Conservation (phyloP, 2,329 filamentous ascomycete genomes). For the Pestalotiopsis sp. region DNA sequence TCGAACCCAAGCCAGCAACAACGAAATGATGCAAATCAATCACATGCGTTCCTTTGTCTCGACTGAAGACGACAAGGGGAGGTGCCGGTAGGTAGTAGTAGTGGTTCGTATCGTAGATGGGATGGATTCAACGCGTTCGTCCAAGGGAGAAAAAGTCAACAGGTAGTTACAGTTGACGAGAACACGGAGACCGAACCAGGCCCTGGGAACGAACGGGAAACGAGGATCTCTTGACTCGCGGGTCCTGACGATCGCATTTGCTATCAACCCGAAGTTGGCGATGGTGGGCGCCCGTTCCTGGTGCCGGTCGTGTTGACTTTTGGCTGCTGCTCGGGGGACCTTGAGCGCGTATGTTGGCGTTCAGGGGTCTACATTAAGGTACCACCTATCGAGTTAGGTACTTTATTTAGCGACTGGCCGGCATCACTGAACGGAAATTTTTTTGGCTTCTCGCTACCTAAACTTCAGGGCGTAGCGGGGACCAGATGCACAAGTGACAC, state of each 20-base stretch:
- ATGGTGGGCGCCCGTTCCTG: background rate
- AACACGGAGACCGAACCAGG: background rate
- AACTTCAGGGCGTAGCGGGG: background rate
- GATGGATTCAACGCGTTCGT: background rate
- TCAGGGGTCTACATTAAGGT: background rate
- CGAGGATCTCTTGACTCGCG: background rate
- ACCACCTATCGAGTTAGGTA: background rate
- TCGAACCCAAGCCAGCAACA: background rate
- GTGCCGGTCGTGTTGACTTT: background rate
- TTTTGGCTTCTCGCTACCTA: background rate
- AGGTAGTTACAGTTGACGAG: background rate
- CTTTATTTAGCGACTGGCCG: background rate
- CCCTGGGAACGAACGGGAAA: background rate
- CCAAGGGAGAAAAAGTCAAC: background rate
- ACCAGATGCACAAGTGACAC: background rate
- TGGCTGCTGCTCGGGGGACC: background rate
- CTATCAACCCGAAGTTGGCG: background rate
- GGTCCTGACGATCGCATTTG: conserved; percentile 18
- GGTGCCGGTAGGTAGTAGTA: background rate
- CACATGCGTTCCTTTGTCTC: background rate
- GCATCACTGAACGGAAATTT: background rate
- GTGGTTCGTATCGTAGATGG: background rate
- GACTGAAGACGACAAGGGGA: background rate
- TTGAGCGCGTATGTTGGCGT: background rate
- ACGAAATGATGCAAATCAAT: conserved; percentile 6